Base-by-base conservation (phyloP, 352 stramenopile genomes). In the Phytophthora cactorum region DNA sequence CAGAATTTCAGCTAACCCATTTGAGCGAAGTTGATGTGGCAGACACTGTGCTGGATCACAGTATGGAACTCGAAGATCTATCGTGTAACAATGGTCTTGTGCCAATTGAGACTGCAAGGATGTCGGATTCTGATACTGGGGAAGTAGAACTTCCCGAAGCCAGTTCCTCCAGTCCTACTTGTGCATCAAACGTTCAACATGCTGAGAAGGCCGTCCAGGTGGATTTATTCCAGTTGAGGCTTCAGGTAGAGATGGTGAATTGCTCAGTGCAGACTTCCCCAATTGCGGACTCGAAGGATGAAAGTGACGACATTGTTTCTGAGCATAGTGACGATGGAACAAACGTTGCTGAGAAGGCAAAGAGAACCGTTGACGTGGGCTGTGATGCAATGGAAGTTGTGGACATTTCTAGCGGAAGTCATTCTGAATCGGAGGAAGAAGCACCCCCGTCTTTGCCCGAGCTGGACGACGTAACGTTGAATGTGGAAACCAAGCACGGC, bases 181-280 rank as follows among this genome's bases (percentile, higher is more conserved):
- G 17, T 25, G 31, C 12, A 17, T 27, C 28, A 11, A 17, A 43
- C 25, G 11, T 49, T 27, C 8, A 52, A 51, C 59, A 41, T 45
- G 61, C 55, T n/a, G 66, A 78, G 36, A 75, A 67, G 54, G 62
- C 70, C 28, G 49, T 67, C 38, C 70, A 75, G 55, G 66, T 78
- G 7, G 27, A 70, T 31, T 8, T 46, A 7, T 25, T n/a, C 5
- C 54, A 63, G 10, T 25, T 67, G 22, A 51, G 44, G 2, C 4
- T 43, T 44, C 25, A 22, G 15, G 27, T 32, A 1, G n/a, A 50
- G 10, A 39, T 32, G 28, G 34, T n/a, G 9, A 8, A 7, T 32
- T 39, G 27, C 12, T 29, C 32, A 2, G 36, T 32, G 25, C 47
- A 52, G 22, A 47, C 45, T 49, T 3, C 25, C 22, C 27, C 52